Percentiles rank a stretch among this genome's conserved stretches.
These are phyloP conservation scores for Theobroma cacao DNA, from an alignment of 345 rosid genomes.

Conservation along the genomic window DNA sequence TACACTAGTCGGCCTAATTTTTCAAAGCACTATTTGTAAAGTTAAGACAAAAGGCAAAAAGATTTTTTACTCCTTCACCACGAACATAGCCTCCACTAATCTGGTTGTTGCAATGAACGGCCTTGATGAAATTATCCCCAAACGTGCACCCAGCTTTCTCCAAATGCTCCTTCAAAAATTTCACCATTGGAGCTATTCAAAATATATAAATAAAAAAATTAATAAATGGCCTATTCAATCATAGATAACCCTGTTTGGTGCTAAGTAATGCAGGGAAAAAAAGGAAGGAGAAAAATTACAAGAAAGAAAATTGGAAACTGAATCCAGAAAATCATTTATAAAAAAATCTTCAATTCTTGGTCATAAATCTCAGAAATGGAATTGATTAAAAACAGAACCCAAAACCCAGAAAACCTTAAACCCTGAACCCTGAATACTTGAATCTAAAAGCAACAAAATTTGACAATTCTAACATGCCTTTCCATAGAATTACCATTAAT, in stretches of 20 bases:
- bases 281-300: background rate
- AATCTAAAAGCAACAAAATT: background rate
- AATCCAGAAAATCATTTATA: background rate
- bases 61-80: conserved; percentile 57
- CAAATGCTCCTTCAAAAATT: conserved; percentile 78
- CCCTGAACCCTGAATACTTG: background rate
- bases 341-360: background rate
- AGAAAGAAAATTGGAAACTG: background rate
- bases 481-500: background rate
- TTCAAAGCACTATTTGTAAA: background rate
- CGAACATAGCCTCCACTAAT: conserved; percentile 63
- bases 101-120: conserved; percentile 50
- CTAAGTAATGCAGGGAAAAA: background rate
- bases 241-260: conserved; percentile 1
- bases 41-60: background rate
- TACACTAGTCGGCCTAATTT: background rate
- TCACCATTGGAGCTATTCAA: conserved; percentile 70
- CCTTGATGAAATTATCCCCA: conserved; percentile 72
- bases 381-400: background rate
- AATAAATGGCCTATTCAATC: background rate
- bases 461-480: background rate
- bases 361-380: background rate
- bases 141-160: conserved; percentile 82
- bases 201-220: background rate
- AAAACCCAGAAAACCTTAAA: background rate